Conservation (phyloP, 441 rosid species). For the Sinapis alba region DNA sequence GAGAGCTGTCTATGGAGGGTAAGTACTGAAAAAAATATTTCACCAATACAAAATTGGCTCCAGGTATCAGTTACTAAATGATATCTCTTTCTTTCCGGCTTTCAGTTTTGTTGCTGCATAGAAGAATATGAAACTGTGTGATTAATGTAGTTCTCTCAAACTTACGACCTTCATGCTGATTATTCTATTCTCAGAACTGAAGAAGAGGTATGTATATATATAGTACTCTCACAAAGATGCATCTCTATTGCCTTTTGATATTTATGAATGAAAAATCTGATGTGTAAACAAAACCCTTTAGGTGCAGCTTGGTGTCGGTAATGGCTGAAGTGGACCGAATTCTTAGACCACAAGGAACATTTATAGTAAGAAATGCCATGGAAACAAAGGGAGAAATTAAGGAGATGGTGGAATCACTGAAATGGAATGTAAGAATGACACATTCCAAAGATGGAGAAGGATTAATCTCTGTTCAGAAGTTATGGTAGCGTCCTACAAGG, state of each 20-base stretch:
- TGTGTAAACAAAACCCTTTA: slow-evolving; percentile 19
- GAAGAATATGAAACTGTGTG: slow-evolving; percentile 43
- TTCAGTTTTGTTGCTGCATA: slow-evolving; percentile 60
- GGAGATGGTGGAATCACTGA: not conserved
- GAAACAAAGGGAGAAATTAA: slow-evolving; percentile 17
- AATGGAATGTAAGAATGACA: not conserved
- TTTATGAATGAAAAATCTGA: slow-evolving; percentile 7
- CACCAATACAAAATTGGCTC: not conserved
- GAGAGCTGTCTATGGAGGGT: slow-evolving; percentile 66
- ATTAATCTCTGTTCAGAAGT: not conserved
- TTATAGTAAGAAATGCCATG: slow-evolving; percentile 42
- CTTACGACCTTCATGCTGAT: slow-evolving; percentile 65
- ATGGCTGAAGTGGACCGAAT: slow-evolving; percentile 59
- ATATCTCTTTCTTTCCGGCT: not conserved
- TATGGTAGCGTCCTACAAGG: not conserved
- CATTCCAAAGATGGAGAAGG: not conserved
- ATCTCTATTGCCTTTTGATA: not conserved
- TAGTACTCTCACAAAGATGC: not conserved
- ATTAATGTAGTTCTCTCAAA: slow-evolving; percentile 39
- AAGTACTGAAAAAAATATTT: not conserved
- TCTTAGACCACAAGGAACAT: slow-evolving; percentile 59
- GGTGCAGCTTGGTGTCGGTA: slow-evolving; percentile 51
- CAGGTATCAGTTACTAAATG: not conserved
- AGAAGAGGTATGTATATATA: slow-evolving; percentile 38
- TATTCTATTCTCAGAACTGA: slow-evolving; percentile 46